Evolutionary conservation across 306 rosid genomes (phyloP).

Genomic region (Cyamopsis tetragonoloba): DNA sequence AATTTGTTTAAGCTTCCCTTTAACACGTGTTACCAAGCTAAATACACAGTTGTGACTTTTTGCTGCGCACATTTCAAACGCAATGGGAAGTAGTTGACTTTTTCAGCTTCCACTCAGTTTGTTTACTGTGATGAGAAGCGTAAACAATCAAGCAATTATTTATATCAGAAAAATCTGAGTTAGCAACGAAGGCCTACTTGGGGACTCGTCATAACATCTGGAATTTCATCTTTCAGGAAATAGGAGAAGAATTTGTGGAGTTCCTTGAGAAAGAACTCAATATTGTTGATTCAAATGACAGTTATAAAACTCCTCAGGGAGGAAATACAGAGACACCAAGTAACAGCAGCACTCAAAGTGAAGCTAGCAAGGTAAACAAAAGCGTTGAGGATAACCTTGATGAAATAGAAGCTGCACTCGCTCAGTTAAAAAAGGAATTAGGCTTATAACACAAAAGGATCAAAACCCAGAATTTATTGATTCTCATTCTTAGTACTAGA

Average conservation of each 20-base stretch:
- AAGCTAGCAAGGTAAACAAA: conserved; percentile 44
- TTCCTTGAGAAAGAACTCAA: conserved; percentile 95
- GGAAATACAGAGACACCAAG: conserved; percentile 35
- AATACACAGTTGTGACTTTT: no score
- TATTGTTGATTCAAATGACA: conserved; percentile 41
- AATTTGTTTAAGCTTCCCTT: no score
- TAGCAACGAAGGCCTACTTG: not conserved
- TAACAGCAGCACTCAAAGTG: conserved; percentile 15
- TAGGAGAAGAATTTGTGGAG: conserved; percentile 96
- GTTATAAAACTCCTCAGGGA: conserved; percentile 30
- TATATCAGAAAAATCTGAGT: not conserved
- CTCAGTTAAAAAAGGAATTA: conserved; percentile 76
- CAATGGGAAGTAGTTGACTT: no score
- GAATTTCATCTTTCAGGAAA: conserved; percentile 60
- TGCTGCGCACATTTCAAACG: no score
- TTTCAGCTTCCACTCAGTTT: no score
- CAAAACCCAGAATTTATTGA: conserved; percentile 1
- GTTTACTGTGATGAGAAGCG: no score
- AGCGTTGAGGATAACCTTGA: conserved; percentile 74
- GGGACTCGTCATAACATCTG: conserved; percentile 6
- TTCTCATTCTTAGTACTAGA: not conserved
- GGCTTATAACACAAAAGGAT: conserved; percentile 54
- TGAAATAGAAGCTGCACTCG: conserved; percentile 91
- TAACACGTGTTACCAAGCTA: no score
- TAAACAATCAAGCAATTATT: no score